Percentiles rank a stretch among this genome's conserved stretches.
Evolutionary conservation across 257 asterid genomes (phyloP).

Genomic region (Forsythia suspensa): DNA sequence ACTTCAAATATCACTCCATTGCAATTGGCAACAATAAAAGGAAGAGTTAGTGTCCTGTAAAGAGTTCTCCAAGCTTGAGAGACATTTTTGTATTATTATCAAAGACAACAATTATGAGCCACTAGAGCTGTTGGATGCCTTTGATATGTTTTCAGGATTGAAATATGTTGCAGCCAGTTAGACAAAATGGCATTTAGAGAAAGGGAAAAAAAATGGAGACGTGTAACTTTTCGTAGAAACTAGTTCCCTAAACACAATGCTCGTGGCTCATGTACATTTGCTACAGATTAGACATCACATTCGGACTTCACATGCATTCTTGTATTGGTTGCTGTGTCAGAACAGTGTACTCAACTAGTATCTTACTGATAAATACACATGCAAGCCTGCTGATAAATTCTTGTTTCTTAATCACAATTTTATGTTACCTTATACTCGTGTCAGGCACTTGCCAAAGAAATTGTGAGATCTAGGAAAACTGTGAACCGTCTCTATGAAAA

Average conservation of each 20-base stretch:
- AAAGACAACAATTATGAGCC: background rate
- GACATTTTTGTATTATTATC: background rate
- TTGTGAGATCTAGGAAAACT: slow-evolving; percentile 77
- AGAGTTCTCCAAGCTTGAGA: background rate
- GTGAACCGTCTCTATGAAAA: slow-evolving; percentile 88
- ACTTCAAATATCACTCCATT: background rate
- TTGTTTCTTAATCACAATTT: background rate
- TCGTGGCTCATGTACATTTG: background rate
- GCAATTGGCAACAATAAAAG: background rate
- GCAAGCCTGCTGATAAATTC: background rate
- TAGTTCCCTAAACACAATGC: background rate
- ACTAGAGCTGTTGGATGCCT: background rate
- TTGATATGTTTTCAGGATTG: background rate
- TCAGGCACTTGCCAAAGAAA: slow-evolving; percentile 90
- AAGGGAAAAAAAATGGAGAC: background rate
- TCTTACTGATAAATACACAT: background rate
- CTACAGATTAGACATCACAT: background rate
- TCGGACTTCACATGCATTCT: background rate
- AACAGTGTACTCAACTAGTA: background rate
- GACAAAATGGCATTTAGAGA: background rate
- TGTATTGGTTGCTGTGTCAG: background rate
- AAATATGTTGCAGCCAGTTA: background rate
- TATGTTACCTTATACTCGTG: background rate
- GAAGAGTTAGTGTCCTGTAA: background rate
- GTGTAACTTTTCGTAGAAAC: background rate